Evolutionary conservation across 495 filamentous ascomycete species (phyloP), one percentile per base, ranked within the genome.

Genomic region (Diplogelasinospora grovesii): DNA sequence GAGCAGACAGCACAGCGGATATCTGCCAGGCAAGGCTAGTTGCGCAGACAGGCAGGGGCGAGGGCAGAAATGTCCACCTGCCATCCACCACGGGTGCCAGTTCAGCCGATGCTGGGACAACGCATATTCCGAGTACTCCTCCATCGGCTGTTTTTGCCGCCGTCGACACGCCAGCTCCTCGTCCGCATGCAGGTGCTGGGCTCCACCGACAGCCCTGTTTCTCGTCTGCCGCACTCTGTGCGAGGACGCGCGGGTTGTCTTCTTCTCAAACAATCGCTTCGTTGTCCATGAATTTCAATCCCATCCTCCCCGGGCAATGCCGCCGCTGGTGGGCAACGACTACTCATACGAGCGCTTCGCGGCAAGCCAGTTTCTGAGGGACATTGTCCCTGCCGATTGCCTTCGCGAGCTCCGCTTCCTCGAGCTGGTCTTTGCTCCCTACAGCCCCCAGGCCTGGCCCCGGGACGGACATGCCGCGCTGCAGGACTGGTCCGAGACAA

Each of bases 181-280:
- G 21, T 40, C 36, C 0, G 40, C 36, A 6, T 46, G 44, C 30
- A 2, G 20, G 2, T 45, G 42, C 26, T 45, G 33, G 42, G 34
- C 21, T 25, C 20, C 42, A 10, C 42, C 42, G 18, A 18, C 34
- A 9, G 9, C 24, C 11, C 34, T 45, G 18, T 38, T 37, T 29
- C 33, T 45, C 26, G 20, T 38, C 10, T 33, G 34, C 34, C 33
- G 34, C 21, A 8, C 27, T 10, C 26, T 45, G 3, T 16, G 11
- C 20, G 8, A 33, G 7, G 42, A 45, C 21, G 42, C 42, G 3
- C 18, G n/a, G 18, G 5, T 28, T 14, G 26, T 45, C 34, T 45
- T 45, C 42, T 45, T 45, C 16, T 32, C 34, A 1, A 3, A 18
- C 7, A 45, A 45, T 15, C 33, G 34, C 5, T 45, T 45, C 21